Base-by-base conservation (phyloP, 257 asterid species). In the Solanum sejunctum region DNA sequence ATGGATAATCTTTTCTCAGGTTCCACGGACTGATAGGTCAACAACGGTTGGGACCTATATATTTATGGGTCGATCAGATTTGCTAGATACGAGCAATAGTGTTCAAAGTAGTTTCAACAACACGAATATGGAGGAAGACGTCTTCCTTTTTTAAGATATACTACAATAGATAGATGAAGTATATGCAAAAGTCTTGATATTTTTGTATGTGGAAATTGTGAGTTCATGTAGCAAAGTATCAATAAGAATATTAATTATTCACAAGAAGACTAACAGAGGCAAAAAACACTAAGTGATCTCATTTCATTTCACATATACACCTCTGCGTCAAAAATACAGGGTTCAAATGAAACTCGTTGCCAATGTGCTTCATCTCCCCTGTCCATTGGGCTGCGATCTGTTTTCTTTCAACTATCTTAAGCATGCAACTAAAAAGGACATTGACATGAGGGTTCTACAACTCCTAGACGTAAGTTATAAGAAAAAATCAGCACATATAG, bases 401-500 rank as follows among this genome's bases (percentile, higher is more conserved):
- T 20, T 18, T 26, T 64, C n/a, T 26, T 64, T 64, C 10, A 5
- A 28, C 36, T 12, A 13, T 64, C 45, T 26, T 6, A 64, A 23
- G n/a, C 45, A 64, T 71, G 80, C 17, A 11, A 72, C 80, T 20
- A 72, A 57, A 72, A 45, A 72, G 55, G 55, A 71, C 18, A 71
- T 71, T 18, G 79, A 71, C 55, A 10, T 2, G 18, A 71, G 11
- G 55, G 10, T 71, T 71, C 3, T 32, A 70, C 79, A 18, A 41
- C 32, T 10, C 52, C 32, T 70, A 41, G 11, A 39, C 41, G 10
- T 41, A 70, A 41, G 79, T 18, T 70, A 70, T 86, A 96, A 92
- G 88, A 93, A 93, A 18, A 78, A 57, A 89, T 92, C 92, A 78
- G 93, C 94, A 88, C 75, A 71, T 93, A 94, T 51, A 90, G 92